phyloP scores from a whole-genome alignment of 345 rosid genomes.

The Sisymbrium altissimum region DNA sequence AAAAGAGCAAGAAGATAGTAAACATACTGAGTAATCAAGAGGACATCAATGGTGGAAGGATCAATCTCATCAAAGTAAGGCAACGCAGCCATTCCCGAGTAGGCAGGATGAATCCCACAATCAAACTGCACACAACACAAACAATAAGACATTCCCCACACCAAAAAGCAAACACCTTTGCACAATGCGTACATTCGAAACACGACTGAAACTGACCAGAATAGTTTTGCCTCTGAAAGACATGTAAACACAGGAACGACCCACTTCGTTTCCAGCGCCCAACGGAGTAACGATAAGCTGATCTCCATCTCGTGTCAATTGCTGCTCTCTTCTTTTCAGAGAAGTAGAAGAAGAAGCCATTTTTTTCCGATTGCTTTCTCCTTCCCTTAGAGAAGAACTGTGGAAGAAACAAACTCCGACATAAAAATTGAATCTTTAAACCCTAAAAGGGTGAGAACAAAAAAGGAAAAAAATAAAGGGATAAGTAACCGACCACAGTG shows the following conservation, averaged over 20 bases:
- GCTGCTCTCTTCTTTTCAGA: slow-evolving; percentile 66
- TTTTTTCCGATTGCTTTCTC: too few species aligned
- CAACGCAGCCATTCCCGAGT: slow-evolving; percentile 89
- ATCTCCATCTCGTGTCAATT: slow-evolving; percentile 65
- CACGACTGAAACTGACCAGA: slow-evolving; percentile 38
- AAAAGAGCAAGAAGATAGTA: neutral
- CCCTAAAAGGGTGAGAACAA: too few species aligned
- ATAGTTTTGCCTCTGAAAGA: slow-evolving; percentile 77
- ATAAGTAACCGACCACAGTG: slow-evolving; percentile 55
- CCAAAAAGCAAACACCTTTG: neutral
- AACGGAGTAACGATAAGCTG: slow-evolving; percentile 71
- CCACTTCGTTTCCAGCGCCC: slow-evolving; percentile 95
- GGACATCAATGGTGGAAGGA: slow-evolving; percentile 83
- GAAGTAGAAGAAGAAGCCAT: slow-evolving; percentile 50
- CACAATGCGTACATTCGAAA: neutral
- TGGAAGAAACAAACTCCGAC: too few species aligned
- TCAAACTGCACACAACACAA: slow-evolving; percentile 52
- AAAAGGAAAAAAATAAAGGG: neutral
- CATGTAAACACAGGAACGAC: slow-evolving; percentile 92
- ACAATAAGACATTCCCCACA: neutral
- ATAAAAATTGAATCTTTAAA: too few species aligned
- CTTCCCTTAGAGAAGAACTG: too few species aligned
- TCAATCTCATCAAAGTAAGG: slow-evolving; percentile 96
- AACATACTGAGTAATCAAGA: slow-evolving; percentile 84
- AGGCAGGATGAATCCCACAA: slow-evolving; percentile 91